Conservation (phyloP, 148 eudicot genomes). For the Tetragonia tetragonoides region DNA sequence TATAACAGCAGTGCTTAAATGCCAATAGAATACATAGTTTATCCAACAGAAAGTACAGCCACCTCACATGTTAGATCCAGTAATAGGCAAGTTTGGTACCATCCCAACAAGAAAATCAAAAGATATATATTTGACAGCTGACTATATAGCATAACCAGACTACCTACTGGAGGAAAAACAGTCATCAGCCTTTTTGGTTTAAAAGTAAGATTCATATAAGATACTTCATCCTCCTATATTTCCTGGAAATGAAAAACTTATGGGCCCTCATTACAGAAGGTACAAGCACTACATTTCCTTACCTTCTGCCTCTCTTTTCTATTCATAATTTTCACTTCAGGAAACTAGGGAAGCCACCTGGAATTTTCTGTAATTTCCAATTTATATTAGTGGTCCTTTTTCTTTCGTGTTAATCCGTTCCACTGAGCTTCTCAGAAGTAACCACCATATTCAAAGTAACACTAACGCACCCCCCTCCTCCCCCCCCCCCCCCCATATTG, state of each 20-base stretch:
- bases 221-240: background rate
- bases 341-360: background rate
- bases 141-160: background rate
- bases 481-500: too few relatives aligned
- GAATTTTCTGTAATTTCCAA: background rate
- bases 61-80: background rate
- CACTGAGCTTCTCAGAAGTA: background rate
- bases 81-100: background rate
- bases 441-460: background rate
- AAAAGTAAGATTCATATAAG: background rate
- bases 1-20: background rate
- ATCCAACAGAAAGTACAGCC: background rate
- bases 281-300: background rate
- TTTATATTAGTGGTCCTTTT: background rate
- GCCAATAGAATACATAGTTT: background rate
- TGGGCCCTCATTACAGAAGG: too few relatives aligned
- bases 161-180: background rate
- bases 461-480: background rate
- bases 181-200: background rate
- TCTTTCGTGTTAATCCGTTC: too few relatives aligned
- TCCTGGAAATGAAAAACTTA: background rate
- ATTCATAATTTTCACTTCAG: too few relatives aligned
- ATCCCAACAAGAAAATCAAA: background rate
- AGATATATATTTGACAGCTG: background rate
- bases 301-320: background rate